These are phyloP conservation scores for Taxillus chinensis DNA, from an alignment of 164 flowering plant genomes.

Conservation along the genomic window DNA sequence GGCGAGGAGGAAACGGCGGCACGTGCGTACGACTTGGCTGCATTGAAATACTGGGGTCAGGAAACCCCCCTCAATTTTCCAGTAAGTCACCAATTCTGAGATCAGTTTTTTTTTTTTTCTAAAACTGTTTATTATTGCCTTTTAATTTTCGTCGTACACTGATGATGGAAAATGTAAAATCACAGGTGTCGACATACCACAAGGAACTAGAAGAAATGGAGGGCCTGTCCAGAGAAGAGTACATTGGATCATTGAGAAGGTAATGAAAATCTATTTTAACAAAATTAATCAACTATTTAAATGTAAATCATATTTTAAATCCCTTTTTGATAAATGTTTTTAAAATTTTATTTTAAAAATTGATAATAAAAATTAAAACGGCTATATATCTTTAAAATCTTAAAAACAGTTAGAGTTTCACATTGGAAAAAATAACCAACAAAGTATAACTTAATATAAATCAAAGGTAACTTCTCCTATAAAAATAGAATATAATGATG, in stretches of 20 bases:
- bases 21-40: constrained; percentile 91
- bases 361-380: too few relatives aligned
- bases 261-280: constrained; percentile 7
- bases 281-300: too few relatives aligned
- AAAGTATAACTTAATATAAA: too few relatives aligned
- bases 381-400: too few relatives aligned
- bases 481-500: too few relatives aligned
- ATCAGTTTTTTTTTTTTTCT: neutral
- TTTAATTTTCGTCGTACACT: neutral
- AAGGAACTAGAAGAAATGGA: constrained; percentile 79
- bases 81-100: constrained; percentile 20
- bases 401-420: too few relatives aligned
- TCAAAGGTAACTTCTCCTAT: too few relatives aligned
- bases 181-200: constrained; percentile 47
- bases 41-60: constrained; percentile 90
- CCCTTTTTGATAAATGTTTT: too few relatives aligned
- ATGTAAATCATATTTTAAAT: too few relatives aligned
- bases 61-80: constrained; percentile 84
- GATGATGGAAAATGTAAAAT: neutral
- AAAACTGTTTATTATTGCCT: neutral
- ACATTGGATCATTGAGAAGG: constrained; percentile 93
- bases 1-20: constrained; percentile 92
- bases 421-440: too few relatives aligned
- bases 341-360: too few relatives aligned
- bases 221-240: constrained; percentile 74